These are phyloP conservation scores for Cercospora sesami DNA, from an alignment of 2,329 filamentous ascomycete genomes.

Conservation along the genomic window DNA sequence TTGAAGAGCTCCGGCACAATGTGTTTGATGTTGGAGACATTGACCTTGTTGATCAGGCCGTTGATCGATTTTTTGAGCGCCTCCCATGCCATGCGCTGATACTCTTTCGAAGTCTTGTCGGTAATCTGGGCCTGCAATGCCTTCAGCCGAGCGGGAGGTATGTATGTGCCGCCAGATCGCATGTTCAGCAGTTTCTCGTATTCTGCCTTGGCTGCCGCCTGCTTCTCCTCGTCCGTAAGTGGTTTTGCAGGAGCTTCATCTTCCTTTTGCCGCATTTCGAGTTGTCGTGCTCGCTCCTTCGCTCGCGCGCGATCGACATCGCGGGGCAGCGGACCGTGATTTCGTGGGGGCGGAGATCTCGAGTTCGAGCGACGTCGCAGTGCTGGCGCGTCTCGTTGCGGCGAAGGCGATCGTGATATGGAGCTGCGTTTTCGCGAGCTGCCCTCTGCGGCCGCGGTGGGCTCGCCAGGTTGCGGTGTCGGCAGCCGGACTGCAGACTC, in stretches of 20 bases:
- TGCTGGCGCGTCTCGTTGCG: slow-evolving; percentile 37
- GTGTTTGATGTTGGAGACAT: slow-evolving; percentile 94
- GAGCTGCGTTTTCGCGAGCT: slow-evolving; percentile 36
- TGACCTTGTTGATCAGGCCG: slow-evolving; percentile 98
- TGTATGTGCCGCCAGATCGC: slow-evolving; percentile 94
- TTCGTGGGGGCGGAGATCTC: slow-evolving; percentile 34
- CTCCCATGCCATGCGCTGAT: slow-evolving; percentile 99
- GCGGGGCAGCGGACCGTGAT: slow-evolving; percentile 46
- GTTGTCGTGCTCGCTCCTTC: slow-evolving; percentile 55
- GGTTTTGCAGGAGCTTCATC: slow-evolving; percentile 53
- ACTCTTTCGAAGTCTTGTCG: slow-evolving; percentile 93
- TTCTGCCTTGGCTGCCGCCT: slow-evolving; percentile 84
- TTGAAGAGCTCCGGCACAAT: slow-evolving; percentile 95
- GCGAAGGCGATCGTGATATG: slow-evolving; percentile 40
- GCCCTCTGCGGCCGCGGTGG: slow-evolving; percentile 22
- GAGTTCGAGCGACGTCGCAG: slow-evolving; percentile 36
- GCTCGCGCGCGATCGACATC: slow-evolving; percentile 54
- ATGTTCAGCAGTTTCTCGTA: slow-evolving; percentile 89
- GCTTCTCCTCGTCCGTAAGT: slow-evolving; percentile 77
- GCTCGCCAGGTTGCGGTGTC: slow-evolving; percentile 31
- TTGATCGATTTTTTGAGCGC: slow-evolving; percentile 98
- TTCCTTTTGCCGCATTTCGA: slow-evolving; percentile 44
- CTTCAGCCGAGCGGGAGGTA: slow-evolving; percentile 84
- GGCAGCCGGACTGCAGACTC: slow-evolving; percentile 36
- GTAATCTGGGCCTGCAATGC: slow-evolving; percentile 96